These are phyloP conservation scores for Blastocystis sp. DNA, from an alignment of 352 stramenopile species.

Conservation along the genomic window DNA sequence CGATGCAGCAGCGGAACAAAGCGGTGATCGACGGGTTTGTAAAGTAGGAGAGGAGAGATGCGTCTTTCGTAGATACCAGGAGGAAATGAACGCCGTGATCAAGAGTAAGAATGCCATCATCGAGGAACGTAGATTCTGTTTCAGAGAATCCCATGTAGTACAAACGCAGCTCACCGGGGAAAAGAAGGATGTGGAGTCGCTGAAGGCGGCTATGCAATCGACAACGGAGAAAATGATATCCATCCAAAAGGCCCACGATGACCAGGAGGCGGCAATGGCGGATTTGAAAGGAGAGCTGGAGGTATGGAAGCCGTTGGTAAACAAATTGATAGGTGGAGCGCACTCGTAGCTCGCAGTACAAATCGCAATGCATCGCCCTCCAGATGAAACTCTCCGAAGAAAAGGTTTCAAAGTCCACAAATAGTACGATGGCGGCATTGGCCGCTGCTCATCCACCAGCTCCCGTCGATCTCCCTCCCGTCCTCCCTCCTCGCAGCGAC, in stretches of 20 bases:
- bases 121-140: background rate
- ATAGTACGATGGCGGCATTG: conserved; percentile 1
- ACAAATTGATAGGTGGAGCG: background rate
- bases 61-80: background rate
- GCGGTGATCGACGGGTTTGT: background rate
- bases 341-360: conserved; percentile 32
- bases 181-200: conserved; percentile 19
- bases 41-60: background rate
- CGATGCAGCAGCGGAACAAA: background rate
- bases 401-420: conserved; percentile 25
- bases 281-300: conserved; percentile 1
- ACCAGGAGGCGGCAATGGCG: background rate
- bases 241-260: background rate
- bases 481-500: too few relatives aligned
- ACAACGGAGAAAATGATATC: background rate
- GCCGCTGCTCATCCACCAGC: background rate
- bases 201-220: background rate
- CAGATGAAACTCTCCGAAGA: conserved; percentile 44
- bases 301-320: background rate
- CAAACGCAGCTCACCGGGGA: background rate
- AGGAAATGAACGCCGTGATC: background rate
- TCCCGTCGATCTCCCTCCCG: background rate
- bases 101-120: background rate
- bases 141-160: background rate
- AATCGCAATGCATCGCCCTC: conserved; percentile 18